Conservation (phyloP, 768 basidiomycete genomes). For the Cystobasidium ongulense region DNA sequence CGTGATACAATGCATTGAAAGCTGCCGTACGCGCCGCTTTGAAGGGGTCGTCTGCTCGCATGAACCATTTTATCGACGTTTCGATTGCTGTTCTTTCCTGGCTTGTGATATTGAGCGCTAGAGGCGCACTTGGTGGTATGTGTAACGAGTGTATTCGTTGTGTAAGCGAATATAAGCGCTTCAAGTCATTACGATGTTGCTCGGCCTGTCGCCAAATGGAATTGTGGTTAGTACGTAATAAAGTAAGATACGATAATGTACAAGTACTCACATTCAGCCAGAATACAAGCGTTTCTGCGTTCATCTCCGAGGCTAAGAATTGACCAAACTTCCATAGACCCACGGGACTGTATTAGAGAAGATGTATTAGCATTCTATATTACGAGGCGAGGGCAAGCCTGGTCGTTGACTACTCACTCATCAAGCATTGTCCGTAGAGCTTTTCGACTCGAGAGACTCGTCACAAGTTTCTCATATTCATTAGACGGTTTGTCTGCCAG, state of each 20-base stretch:
- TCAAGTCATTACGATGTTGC: conserved; percentile 31
- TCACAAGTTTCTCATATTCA: conserved; percentile 17
- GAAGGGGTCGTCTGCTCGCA: conserved; percentile 30
- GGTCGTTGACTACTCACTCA: conserved; percentile 7
- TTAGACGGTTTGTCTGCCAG: neutral
- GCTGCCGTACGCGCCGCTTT: conserved; percentile 26
- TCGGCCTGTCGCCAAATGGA: conserved; percentile 18
- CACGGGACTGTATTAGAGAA: conserved; percentile 3
- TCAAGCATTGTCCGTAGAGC: conserved; percentile 30
- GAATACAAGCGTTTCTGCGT: conserved; percentile 26
- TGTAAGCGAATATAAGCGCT: conserved; percentile 27
- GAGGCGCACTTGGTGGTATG: conserved; percentile 24
- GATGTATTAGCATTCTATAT: neutral
- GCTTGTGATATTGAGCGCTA: conserved; percentile 32
- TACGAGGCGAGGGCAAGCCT: neutral
- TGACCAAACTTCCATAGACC: conserved; percentile 34
- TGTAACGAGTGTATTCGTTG: conserved; percentile 30
- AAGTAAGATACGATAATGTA: too few species aligned
- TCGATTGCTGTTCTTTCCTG: conserved; percentile 13
- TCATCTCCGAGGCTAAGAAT: conserved; percentile 31
- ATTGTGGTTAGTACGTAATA: neutral
- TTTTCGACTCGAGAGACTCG: conserved; percentile 26
- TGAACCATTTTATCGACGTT: conserved; percentile 5
- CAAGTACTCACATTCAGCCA: conserved; percentile 19
- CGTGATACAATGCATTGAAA: conserved; percentile 29